These are phyloP conservation scores for Clonostachys byssicola DNA, from an alignment of 2,329 filamentous ascomycete genomes.

Conservation along the genomic window DNA sequence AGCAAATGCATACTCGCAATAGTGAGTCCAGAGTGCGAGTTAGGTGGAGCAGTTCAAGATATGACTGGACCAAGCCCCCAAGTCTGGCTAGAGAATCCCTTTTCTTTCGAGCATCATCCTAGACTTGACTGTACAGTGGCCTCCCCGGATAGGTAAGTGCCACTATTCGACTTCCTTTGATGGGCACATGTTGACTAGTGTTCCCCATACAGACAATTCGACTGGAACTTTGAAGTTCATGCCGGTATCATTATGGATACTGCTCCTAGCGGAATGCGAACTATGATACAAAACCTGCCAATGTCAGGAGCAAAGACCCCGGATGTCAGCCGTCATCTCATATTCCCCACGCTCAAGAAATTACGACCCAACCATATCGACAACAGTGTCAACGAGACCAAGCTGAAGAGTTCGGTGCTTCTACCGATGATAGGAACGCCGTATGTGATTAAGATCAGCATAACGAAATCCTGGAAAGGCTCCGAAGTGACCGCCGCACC, in stretches of 20 bases:
- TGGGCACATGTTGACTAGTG: too few species aligned
- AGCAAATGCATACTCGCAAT: too few species aligned
- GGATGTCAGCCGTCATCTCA: too few species aligned
- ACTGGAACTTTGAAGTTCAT: conserved; percentile 26
- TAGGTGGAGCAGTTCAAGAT: too few species aligned
- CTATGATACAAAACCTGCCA: too few species aligned
- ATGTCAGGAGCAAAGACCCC: too few species aligned
- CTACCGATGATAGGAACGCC: conserved; percentile 21
- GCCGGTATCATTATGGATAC: conserved; percentile 3
- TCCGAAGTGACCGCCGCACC: conserved; percentile 7
- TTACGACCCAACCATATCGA: neutral
- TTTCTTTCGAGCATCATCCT: conserved; percentile 5
- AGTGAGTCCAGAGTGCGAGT: too few species aligned
- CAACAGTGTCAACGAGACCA: conserved; percentile 8
- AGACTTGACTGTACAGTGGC: conserved; percentile 23
- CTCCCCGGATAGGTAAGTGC: conserved; percentile 26
- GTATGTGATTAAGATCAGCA: conserved; percentile 24
- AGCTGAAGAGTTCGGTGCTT: conserved; percentile 15
- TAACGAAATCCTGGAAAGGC: conserved; percentile 19
- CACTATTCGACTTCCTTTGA: too few species aligned
- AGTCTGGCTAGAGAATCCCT: too few species aligned
- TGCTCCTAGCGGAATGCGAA: neutral
- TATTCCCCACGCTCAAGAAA: too few species aligned
- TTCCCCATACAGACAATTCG: conserved; percentile 11
- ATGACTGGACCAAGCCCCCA: too few species aligned